Conservation (phyloP, 192 early-diverging fungal species). For the Backusella liffmaniae region DNA sequence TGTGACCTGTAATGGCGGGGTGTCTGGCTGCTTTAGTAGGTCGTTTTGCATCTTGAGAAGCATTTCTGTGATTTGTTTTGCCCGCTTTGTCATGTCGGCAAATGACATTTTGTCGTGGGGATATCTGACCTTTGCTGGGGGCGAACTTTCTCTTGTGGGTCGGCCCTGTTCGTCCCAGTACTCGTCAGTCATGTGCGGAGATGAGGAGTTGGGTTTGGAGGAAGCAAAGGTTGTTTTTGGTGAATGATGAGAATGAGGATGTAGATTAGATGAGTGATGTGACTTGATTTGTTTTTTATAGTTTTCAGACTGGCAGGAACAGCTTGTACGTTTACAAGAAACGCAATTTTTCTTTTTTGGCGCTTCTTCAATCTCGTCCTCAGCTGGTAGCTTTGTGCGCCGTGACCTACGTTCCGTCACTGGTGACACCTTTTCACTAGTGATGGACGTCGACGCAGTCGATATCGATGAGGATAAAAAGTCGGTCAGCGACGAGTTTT, state of each 20-base stretch:
- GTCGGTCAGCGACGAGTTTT: neutral
- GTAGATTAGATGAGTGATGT: neutral
- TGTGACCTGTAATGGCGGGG: neutral
- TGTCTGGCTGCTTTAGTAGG: neutral
- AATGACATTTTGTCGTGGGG: constrained; percentile 53
- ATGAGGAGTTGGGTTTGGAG: neutral
- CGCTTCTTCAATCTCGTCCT: constrained; percentile 6
- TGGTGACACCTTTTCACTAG: neutral
- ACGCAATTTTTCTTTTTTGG: constrained; percentile 9
- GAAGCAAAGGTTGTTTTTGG: neutral
- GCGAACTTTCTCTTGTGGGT: constrained; percentile 22
- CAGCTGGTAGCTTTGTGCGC: constrained; percentile 6
- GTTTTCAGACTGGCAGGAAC: neutral
- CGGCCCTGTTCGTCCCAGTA: constrained; percentile 3
- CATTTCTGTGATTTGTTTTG: constrained; percentile 63
- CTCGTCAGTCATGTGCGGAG: neutral
- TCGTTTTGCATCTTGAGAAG: constrained; percentile 46
- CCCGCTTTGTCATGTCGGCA: constrained; percentile 64
- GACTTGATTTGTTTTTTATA: neutral
- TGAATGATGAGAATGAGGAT: neutral
- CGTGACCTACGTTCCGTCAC: neutral
- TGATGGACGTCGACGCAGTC: neutral
- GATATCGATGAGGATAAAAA: neutral
- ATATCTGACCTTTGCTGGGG: constrained; percentile 50
- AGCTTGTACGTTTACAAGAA: neutral